Conservation (phyloP, 352 stramenopile genomes). For the Pythium insidiosum region DNA sequence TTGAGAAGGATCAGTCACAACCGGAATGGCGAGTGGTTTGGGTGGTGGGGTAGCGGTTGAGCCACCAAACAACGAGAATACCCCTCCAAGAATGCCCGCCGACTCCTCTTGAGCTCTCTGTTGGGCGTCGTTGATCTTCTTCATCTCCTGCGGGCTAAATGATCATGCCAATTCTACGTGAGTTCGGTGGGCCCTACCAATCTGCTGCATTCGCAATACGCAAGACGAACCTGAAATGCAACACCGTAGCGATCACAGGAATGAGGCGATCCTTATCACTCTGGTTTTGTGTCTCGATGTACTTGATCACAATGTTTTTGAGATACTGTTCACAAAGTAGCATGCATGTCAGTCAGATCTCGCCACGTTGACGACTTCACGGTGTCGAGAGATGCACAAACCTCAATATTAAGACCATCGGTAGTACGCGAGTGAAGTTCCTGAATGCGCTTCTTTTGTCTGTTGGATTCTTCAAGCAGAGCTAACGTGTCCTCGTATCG, state of each 20-base stretch:
- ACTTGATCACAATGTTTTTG: slow-evolving; percentile 84
- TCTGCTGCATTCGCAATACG: no score
- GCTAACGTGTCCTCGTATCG: slow-evolving; percentile 54
- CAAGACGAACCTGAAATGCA: slow-evolving; percentile 51
- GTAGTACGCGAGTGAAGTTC: slow-evolving; percentile 29
- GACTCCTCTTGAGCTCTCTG: slow-evolving; percentile 25
- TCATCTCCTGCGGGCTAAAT: slow-evolving; percentile 47
- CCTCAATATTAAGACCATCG: slow-evolving; percentile 58
- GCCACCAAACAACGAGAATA: slow-evolving; percentile 68
- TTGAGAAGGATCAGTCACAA: slow-evolving; percentile 26
- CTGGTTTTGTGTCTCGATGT: slow-evolving; percentile 64
- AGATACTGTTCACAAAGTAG: slow-evolving; percentile 65
- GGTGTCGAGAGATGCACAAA: no score
- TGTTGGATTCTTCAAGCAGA: slow-evolving; percentile 38
- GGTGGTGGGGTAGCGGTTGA: slow-evolving; percentile 19
- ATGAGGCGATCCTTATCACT: slow-evolving; percentile 74
- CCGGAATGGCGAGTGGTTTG: slow-evolving; percentile 47
- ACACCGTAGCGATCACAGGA: slow-evolving; percentile 62
- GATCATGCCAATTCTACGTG: neutral
- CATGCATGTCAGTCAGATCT: neutral
- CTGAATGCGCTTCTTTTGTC: slow-evolving; percentile 49
- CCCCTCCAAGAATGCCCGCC: slow-evolving; percentile 45
- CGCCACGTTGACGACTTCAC: neutral
- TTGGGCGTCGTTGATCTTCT: slow-evolving; percentile 39
- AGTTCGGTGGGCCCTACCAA: no score